Conservation (phyloP, 371 early-diverging fungal genomes). For the Haplosporangium sp. region DNA sequence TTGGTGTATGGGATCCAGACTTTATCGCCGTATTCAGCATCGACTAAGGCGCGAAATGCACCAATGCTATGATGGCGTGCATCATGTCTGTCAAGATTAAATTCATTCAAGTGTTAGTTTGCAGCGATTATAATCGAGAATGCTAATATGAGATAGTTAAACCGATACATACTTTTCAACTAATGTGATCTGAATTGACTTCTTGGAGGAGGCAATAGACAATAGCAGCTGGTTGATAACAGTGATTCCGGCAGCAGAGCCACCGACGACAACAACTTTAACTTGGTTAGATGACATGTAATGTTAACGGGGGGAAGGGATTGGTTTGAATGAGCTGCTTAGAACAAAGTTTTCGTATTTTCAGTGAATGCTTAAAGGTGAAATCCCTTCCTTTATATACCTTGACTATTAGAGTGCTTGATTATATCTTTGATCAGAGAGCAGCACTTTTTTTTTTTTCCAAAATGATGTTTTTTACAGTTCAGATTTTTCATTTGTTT, state of each 20-base stretch:
- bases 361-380: too few relatives aligned
- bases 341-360: too few relatives aligned
- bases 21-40: slow-evolving; percentile 57
- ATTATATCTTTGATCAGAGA: too few relatives aligned
- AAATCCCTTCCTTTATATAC: too few relatives aligned
- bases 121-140: too few relatives aligned
- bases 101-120: not conserved
- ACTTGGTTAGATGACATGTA: slow-evolving; percentile 12
- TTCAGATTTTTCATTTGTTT: too few relatives aligned
- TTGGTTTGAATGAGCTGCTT: too few relatives aligned
- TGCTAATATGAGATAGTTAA: too few relatives aligned
- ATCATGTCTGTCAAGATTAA: slow-evolving; percentile 42
- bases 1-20: slow-evolving; percentile 69
- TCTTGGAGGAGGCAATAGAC: slow-evolving; percentile 20
- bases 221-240: slow-evolving; percentile 59
- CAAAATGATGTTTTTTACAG: too few relatives aligned
- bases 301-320: not conserved
- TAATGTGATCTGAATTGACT: slow-evolving; percentile 60
- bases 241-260: slow-evolving; percentile 59
- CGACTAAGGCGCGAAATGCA: slow-evolving; percentile 61
- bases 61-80: slow-evolving; percentile 62
- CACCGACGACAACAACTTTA: slow-evolving; percentile 59
- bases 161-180: slow-evolving; percentile 55
- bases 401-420: too few relatives aligned
- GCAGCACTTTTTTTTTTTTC: too few relatives aligned